Base-by-base conservation (phyloP, 768 basidiomycete genomes). In the Lactarius hengduanensis region DNA sequence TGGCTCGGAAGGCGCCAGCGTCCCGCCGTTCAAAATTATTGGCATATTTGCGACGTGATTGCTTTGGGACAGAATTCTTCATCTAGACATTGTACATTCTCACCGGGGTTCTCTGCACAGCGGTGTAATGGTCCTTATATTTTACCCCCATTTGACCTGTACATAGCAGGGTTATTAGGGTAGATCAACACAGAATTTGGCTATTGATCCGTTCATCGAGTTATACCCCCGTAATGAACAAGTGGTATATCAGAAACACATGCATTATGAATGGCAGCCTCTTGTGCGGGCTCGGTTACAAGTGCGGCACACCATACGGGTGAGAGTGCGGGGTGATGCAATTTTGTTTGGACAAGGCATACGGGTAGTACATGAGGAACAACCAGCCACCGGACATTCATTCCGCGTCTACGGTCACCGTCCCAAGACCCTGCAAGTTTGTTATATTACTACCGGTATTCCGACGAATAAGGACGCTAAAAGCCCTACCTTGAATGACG, bases 21-120 rank as follows among this genome's bases (percentile, higher is more conserved):
- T 95, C 9, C 84, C 89, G 9, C 79, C 85, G 55, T 98, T 98
- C 83, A 96, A 91, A 79, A 87, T 98, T 69, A 83, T 97, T 40
- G 96, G 96, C 47, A 82, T 98, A 70, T 97, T 95, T 75, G 79
- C 93, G 54, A 90, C 90, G 60, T 95, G 76, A 76, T 38, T 43
- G 30, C 26, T 32, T 20, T n/a, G 2, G 11, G 38, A 58, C 50
- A 18, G 34, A 57, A 50, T 57, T 34, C 20, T n/a, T 20, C 26
- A 53, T 47, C 34, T 56, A 61, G 30, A 28, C 26, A 41, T 34
- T 47, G 57, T 43, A 38, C 61, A 43, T 55, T 55, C 30, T 56
- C 53, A 26, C 50, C 9, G 54, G 58, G 38, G 38, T 43, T 36
- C 38, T n/a, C 26, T 56, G 59, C 53, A 26, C 26, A 20, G 36